Evolutionary conservation across 2,329 filamentous ascomycete species (phyloP).

Genomic region (Onygenales sp.): DNA sequence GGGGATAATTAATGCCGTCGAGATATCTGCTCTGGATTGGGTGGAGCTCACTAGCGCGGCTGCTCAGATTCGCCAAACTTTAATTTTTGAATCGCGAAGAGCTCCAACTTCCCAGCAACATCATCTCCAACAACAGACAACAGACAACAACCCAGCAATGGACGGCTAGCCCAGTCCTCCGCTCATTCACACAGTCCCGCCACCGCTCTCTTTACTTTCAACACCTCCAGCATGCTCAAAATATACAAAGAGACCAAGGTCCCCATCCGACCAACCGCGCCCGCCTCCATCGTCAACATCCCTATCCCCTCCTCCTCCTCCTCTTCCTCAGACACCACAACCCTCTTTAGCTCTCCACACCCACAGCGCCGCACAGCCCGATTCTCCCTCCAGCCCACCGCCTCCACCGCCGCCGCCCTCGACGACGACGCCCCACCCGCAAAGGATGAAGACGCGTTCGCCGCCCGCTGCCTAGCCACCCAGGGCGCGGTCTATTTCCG

Average conservation of each 20-base stretch:
- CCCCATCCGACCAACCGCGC: conserved; percentile 65
- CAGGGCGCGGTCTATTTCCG: conserved; percentile 81
- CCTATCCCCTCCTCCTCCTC: conserved; percentile 43
- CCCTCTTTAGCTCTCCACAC: conserved; percentile 40
- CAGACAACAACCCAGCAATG: not conserved
- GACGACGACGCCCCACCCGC: conserved; percentile 23
- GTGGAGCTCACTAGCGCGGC: not conserved
- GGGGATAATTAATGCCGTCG: not conserved
- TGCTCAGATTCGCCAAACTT: not conserved
- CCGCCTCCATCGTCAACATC: conserved; percentile 61
- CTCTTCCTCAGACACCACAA: conserved; percentile 57
- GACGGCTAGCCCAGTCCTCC: not conserved
- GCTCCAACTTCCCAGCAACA: not conserved
- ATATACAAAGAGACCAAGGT: conserved; percentile 81
- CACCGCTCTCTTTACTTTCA: conserved; percentile 13
- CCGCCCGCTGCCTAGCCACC: conserved; percentile 61
- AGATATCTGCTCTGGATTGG: not conserved
- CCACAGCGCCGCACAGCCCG: conserved; percentile 33
- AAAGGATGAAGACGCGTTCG: conserved; percentile 60
- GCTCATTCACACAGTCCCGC: not conserved
- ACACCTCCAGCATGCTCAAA: conserved; percentile 48
- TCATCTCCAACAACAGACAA: not conserved
- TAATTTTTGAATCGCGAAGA: conserved; percentile 1
- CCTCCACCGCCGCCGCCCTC: conserved; percentile 32
- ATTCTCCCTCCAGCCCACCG: conserved; percentile 37